Evolutionary conservation across 2,329 filamentous ascomycete genomes (phyloP), one percentile per base, ranked within the genome.

Genomic region (Xylariales sp.): DNA sequence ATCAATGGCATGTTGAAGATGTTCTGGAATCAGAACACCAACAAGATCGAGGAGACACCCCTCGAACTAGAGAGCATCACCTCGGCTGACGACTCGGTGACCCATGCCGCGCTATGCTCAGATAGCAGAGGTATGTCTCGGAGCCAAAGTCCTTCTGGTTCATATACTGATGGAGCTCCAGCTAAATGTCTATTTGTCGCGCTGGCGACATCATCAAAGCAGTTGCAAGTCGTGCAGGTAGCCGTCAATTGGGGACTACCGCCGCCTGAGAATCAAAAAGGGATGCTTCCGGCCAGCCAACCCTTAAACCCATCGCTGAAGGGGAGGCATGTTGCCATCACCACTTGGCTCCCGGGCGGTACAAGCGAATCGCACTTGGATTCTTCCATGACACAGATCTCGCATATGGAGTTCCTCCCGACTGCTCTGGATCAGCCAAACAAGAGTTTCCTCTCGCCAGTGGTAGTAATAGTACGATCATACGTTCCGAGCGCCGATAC

Each of bases 21-120:
- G 54, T 74, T 90, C 36, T 95, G 84, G 66, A 78, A 86, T 29
- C 86, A 90, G 49, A 81, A 78, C 31, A 88, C 82, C 58, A 76
- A 72, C 42, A 79, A 79, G 51, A 83, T 88, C 65, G 78, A 83
- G 46, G 86, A 94, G 56, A 76, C 80, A 0, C 77, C 76, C 3
- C 68, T 83, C n/a, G 85, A 91, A 48, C 64, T 95, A 25, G 86
- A 90, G 56, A 82, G 80, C 47, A 73, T 88, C 43, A 74, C 80
- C 20, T 81, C 81, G 24, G 81, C 84, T 0, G 81, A 88, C 48
- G 84, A 88, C 49, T 61, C 87, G n/a, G 74, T 91, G 38, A 88
- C 87, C 1, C 88, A 94, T 64, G 87, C 87, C 9, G 77, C 86
- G 28, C 70, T 89, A 47, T 78, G 83, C 44, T 79, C 85, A 3